Percentiles rank a stretch among this genome's conserved stretches.
Conservation (phyloP, 352 stramenopile genomes). For the Phytophthora pistaciae region DNA sequence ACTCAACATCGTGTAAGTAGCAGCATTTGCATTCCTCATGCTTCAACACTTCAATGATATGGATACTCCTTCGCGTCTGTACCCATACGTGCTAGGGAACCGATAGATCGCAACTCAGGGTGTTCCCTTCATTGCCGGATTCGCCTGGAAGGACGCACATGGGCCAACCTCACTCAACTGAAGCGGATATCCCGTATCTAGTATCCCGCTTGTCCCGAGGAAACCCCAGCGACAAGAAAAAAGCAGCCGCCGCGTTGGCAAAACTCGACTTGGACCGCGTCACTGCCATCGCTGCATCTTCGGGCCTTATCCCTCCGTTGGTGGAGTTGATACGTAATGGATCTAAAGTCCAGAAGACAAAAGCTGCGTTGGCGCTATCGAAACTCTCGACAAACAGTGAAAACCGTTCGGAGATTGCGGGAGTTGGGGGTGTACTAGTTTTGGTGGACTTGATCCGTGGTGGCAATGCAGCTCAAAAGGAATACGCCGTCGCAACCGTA, state of each 20-base stretch:
- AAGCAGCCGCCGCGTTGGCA: not conserved
- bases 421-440: constrained; percentile 6
- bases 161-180: not conserved
- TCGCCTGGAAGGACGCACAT: not conserved
- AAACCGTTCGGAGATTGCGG: constrained; percentile 5
- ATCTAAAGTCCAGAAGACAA: constrained; percentile 13
- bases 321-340: constrained; percentile 8
- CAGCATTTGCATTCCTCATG: not conserved
- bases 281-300: not conserved
- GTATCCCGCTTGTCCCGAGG: not conserved
- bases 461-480: constrained; percentile 10
- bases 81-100: not conserved
- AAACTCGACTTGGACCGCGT: not conserved
- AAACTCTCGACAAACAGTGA: constrained; percentile 10
- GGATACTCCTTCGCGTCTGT: not conserved
- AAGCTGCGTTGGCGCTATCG: constrained; percentile 14
- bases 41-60: not conserved
- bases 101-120: not conserved
- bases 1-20: not conserved
- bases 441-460: constrained; percentile 13
- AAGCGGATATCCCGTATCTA: not conserved
- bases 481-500: constrained; percentile 9
- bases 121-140: not conserved
- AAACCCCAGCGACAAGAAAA: not conserved
- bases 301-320: constrained; percentile 3